Evolutionary conservation across 2,329 filamentous ascomycete species (phyloP).

Genomic region (Trichoderma breve): DNA sequence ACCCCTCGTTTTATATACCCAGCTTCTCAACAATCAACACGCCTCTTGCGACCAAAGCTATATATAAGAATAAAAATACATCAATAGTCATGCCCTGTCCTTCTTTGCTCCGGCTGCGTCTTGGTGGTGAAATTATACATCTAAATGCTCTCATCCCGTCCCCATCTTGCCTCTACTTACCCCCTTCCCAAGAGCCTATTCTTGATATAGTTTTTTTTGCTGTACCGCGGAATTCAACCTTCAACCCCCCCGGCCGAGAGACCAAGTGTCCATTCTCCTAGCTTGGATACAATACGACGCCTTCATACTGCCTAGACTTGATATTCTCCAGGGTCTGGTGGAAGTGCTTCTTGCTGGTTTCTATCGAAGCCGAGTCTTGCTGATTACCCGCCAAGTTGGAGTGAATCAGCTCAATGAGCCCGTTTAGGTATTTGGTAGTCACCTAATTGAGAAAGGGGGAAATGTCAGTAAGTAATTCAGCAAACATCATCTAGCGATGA

Average conservation of each 20-base stretch:
- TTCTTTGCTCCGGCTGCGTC: slow-evolving; percentile 8
- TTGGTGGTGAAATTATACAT: slow-evolving; percentile 15
- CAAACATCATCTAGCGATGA: background rate
- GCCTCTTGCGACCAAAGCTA: background rate
- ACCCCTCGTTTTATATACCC: background rate
- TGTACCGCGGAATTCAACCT: background rate
- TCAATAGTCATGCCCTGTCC: slow-evolving; percentile 15
- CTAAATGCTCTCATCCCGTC: slow-evolving; percentile 9
- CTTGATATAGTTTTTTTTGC: background rate
- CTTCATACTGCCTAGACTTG: slow-evolving; percentile 85
- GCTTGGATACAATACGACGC: slow-evolving; percentile 70
- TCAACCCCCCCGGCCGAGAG: background rate
- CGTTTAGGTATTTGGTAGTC: slow-evolving; percentile 96
- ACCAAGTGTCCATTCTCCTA: slow-evolving; percentile 21
- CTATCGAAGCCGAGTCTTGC: slow-evolving; percentile 75
- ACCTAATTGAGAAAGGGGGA: slow-evolving; percentile 45
- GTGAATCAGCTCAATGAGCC: slow-evolving; percentile 96
- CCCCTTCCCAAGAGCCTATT: background rate
- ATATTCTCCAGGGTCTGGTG: slow-evolving; percentile 94
- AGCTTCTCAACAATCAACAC: background rate
- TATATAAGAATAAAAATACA: slow-evolving; percentile 19
- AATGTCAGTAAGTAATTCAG: slow-evolving; percentile 21
- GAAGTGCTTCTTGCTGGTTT: slow-evolving; percentile 91
- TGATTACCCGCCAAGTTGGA: slow-evolving; percentile 88
- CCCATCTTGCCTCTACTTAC: background rate